A percentile compares a stretch with the other conserved stretches of the same genome.
These are phyloP conservation scores for Rhizoctonia solani DNA, from an alignment of 1,284 basidiomycete genomes.

Conservation along the genomic window DNA sequence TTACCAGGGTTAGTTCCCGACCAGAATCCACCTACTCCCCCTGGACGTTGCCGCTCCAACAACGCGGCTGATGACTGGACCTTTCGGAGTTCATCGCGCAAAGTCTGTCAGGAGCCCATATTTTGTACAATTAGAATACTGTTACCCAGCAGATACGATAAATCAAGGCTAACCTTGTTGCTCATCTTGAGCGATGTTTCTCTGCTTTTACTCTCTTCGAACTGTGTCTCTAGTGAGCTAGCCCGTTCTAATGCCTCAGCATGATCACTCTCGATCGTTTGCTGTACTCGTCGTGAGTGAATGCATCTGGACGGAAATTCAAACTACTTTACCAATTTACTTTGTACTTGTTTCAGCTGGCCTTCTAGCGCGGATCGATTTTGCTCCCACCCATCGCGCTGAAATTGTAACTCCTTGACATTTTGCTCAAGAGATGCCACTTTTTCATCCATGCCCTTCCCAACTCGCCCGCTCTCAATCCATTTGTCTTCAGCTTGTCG, in stretches of 20 bases:
- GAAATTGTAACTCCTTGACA: conserved; percentile 57
- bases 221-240: conserved; percentile 54
- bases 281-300: conserved; percentile 13
- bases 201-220: conserved; percentile 65
- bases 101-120: conserved; percentile 55
- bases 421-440: conserved; percentile 59
- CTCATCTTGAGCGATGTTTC: conserved; percentile 67
- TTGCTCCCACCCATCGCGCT: conserved; percentile 52
- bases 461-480: conserved; percentile 56
- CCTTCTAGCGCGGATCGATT: conserved; percentile 41
- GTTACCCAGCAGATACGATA: neutral
- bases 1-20: conserved; percentile 44
- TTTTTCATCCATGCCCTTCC: conserved; percentile 62
- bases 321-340: conserved; percentile 60
- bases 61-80: conserved; percentile 87
- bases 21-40: conserved; percentile 89
- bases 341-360: conserved; percentile 54
- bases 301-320: neutral
- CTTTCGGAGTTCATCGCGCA: conserved; percentile 90
- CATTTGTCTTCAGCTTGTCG: conserved; percentile 55
- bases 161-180: conserved; percentile 66
- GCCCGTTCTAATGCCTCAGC: conserved; percentile 41
- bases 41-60: conserved; percentile 86
- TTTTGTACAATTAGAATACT: neutral
- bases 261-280: conserved; percentile 33